phyloP scores from a whole-genome alignment of 2,329 filamentous ascomycete species.

The Cytospora piceicola region DNA sequence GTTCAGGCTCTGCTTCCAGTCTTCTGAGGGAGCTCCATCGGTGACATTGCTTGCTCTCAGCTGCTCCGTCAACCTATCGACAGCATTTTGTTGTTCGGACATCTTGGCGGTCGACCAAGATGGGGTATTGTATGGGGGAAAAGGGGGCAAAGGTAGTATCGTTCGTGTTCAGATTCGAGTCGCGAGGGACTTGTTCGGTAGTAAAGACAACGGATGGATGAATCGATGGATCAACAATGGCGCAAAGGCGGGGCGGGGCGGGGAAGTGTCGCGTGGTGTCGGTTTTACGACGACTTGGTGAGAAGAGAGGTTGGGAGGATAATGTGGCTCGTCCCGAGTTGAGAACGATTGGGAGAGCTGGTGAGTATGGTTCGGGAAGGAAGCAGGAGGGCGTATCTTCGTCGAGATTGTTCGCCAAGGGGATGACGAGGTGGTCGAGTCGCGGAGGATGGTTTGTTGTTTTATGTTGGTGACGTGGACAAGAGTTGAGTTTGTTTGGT shows the following conservation, averaged over 20 bases:
- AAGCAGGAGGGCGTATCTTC: neutral
- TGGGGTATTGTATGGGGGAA: conserved; percentile 7
- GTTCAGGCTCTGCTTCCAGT: conserved; percentile 77
- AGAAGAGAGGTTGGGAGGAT: neutral
- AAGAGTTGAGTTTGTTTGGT: neutral
- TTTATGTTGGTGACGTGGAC: conserved; percentile 2
- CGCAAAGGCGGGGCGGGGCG: conserved; percentile 15
- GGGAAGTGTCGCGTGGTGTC: conserved; percentile 23
- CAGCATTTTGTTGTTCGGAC: conserved; percentile 26
- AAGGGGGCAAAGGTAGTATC: neutral
- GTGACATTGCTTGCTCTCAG: conserved; percentile 24
- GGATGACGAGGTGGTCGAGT: neutral
- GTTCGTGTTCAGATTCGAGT: conserved; percentile 1
- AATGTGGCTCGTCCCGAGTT: neutral
- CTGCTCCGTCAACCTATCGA: conserved; percentile 30
- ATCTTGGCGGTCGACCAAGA: conserved; percentile 24
- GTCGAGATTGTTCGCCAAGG: neutral
- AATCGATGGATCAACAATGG: neutral
- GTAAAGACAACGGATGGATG: conserved; percentile 4
- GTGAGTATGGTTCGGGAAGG: neutral
- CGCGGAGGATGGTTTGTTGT: neutral
- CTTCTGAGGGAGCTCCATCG: conserved; percentile 36
- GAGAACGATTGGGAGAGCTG: neutral
- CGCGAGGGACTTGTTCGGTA: conserved; percentile 15
- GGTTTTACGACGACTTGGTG: conserved; percentile 7